Conservation (phyloP, 169 alveolate species). For the Amoebophrya sp. region DNA sequence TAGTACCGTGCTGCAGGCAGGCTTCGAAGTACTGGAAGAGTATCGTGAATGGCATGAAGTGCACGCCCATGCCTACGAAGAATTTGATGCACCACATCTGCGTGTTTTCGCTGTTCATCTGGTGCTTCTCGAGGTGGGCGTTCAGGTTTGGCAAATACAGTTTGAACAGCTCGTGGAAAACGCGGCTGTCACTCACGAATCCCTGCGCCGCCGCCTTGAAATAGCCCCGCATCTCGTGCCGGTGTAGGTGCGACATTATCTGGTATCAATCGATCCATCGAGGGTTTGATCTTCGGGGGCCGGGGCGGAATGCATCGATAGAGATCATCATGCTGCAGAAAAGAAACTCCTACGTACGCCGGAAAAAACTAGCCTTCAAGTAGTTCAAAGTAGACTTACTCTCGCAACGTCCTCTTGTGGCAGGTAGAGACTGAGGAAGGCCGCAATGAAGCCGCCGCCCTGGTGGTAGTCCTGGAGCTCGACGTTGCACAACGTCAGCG, state of each 20-base stretch:
- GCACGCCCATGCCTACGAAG: background rate
- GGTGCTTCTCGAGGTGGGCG: background rate
- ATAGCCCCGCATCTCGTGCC: background rate
- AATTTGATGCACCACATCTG: slow-evolving; percentile 6
- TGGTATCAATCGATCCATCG: no score
- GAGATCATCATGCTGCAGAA: no score
- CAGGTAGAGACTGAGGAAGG: background rate
- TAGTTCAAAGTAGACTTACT: background rate
- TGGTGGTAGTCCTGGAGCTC: background rate
- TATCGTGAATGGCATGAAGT: background rate
- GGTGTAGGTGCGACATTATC: background rate
- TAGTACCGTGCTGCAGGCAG: background rate
- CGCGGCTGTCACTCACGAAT: background rate
- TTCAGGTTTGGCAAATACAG: background rate
- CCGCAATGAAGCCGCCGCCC: background rate
- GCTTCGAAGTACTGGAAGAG: background rate
- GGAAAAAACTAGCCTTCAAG: background rate
- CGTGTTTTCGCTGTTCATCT: background rate
- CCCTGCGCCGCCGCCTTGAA: slow-evolving; percentile 1
- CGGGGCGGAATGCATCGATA: no score
- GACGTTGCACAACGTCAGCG: background rate
- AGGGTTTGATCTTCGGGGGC: no score
- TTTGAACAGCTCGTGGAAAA: background rate
- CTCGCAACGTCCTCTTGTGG: background rate
- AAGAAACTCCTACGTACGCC: background rate